Percentiles rank a stretch among this genome's conserved stretches.
Evolutionary conservation across 306 rosid genomes (phyloP).

Genomic region (Cucurbita ficifolia): DNA sequence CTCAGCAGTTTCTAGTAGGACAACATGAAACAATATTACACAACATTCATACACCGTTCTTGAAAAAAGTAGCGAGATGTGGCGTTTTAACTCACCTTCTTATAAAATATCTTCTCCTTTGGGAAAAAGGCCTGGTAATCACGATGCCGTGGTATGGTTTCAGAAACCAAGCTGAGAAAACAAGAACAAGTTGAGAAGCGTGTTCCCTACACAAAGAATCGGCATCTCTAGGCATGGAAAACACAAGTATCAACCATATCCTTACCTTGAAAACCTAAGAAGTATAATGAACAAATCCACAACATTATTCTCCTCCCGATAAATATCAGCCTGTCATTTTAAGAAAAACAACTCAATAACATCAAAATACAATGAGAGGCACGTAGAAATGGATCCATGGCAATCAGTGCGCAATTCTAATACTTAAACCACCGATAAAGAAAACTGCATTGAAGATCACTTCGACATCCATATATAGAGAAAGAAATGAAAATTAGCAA

Average conservation of each 20-base stretch:
- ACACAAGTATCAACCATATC: background rate
- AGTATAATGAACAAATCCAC: conserved; percentile 85
- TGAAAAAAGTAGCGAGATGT: background rate
- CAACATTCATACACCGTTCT: conserved; percentile 1
- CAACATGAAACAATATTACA: conserved; percentile 11
- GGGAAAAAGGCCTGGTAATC: conserved; percentile 49
- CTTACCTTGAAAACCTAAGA: conserved; percentile 82
- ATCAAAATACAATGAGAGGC: background rate
- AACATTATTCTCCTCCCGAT: conserved; percentile 70
- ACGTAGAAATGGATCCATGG: background rate
- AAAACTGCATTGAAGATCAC: background rate
- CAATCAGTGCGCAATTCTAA: background rate
- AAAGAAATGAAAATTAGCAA: background rate
- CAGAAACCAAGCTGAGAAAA: conserved; percentile 73
- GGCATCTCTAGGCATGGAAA: background rate
- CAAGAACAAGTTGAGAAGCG: background rate
- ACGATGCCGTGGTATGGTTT: conserved; percentile 80
- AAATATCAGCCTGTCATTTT: conserved; percentile 51
- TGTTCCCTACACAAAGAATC: background rate
- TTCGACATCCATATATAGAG: background rate
- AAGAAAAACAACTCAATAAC: background rate
- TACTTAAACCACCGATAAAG: background rate
- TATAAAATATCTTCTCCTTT: conserved; percentile 37
- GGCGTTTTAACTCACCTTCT: conserved; percentile 48
- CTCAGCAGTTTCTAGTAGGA: conserved; percentile 31